These are phyloP conservation scores for Leccinum ochraceum DNA, from an alignment of 768 basidiomycete genomes.

Conservation along the genomic window DNA sequence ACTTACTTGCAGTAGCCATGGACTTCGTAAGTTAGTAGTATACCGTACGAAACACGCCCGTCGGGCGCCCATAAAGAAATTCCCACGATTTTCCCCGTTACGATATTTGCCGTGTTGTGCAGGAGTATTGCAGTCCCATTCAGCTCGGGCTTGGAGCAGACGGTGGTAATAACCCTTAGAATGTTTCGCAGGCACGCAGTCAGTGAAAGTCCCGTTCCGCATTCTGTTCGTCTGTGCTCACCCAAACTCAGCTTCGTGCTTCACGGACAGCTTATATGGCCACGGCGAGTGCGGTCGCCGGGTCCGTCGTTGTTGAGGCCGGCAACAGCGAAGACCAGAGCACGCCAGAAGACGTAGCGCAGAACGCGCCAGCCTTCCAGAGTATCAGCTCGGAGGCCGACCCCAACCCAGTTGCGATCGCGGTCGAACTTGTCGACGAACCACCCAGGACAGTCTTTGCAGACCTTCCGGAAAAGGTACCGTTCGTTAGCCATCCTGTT, in stretches of 20 bases:
- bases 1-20: not conserved
- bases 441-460: constrained; percentile 14
- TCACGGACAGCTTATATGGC: constrained; percentile 27
- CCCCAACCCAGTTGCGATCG: not conserved
- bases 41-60: too few relatives aligned
- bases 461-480: constrained; percentile 30
- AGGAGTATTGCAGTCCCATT: not conserved
- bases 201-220: constrained; percentile 3
- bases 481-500: not conserved
- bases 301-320: constrained; percentile 18
- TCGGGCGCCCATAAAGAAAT: not conserved
- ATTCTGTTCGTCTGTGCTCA: not conserved
- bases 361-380: constrained; percentile 1
- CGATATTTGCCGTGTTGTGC: constrained; percentile 4
- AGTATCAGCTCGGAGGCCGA: not conserved
- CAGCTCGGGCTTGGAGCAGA: constrained; percentile 3
- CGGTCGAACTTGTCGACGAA: constrained; percentile 10
- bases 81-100: constrained; percentile 22
- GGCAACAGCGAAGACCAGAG: constrained; percentile 6
- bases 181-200: constrained; percentile 32
- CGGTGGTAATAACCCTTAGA: not conserved
- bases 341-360: constrained; percentile 1
- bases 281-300: constrained; percentile 16
- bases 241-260: constrained; percentile 21
- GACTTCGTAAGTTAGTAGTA: not conserved